Evolutionary conservation across 129 eudicot genomes (phyloP).

Genomic region (Saposhnikovia divaricata): DNA sequence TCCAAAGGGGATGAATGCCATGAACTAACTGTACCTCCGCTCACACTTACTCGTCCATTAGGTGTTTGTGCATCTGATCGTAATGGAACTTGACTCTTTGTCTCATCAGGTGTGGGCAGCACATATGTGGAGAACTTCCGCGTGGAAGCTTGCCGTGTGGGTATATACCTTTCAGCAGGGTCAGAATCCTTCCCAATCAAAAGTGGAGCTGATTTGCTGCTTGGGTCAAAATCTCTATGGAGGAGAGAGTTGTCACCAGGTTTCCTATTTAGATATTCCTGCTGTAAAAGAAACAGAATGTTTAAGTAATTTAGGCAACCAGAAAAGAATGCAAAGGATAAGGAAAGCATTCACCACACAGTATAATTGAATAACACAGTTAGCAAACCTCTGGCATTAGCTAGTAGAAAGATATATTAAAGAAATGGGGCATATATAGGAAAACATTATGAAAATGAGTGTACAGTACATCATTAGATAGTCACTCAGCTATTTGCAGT

Average conservation of each 20-base stretch:
- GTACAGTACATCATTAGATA: background rate
- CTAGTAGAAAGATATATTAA: background rate
- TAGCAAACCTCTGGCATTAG: background rate
- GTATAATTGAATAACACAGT: background rate
- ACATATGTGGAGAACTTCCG: conserved; percentile 52
- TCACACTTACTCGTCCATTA: conserved; percentile 30
- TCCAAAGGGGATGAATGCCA: conserved; percentile 63
- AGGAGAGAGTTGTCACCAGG: conserved; percentile 33
- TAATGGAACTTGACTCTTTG: conserved; percentile 32
- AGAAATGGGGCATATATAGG: background rate
- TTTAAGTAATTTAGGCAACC: background rate
- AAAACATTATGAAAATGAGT: background rate
- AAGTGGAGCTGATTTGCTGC: conserved; percentile 79
- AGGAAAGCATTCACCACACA: background rate
- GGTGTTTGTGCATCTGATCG: conserved; percentile 26
- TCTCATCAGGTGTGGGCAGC: conserved; percentile 65
- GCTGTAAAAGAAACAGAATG: background rate
- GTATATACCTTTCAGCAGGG: conserved; percentile 41
- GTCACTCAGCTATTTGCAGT: background rate
- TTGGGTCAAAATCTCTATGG: conserved; percentile 23
- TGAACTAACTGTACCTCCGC: conserved; percentile 12
- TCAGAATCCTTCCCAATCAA: conserved; percentile 37
- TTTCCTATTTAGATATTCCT: conserved; percentile 34
- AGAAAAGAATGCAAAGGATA: background rate
- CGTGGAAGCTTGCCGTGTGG: conserved; percentile 42